phyloP scores from a whole-genome alignment of 306 rosid species.

The Sechiopsis laciniata region DNA sequence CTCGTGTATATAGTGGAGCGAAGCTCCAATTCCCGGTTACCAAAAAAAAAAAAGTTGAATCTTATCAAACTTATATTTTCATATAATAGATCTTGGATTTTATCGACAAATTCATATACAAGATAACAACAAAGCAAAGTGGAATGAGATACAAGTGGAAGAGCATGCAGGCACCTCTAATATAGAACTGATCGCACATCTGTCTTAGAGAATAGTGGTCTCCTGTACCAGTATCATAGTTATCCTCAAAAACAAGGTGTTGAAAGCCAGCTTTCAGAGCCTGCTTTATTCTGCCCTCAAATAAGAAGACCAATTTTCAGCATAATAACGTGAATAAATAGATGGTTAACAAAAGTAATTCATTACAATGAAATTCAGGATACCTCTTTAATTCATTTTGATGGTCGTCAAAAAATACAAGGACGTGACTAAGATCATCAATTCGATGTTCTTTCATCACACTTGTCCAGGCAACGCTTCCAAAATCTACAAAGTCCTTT shows the following conservation, averaged over 20 bases:
- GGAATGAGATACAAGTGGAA: slow-evolving; percentile 18
- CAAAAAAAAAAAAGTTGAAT: too few relatives aligned
- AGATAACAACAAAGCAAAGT: slow-evolving; percentile 2
- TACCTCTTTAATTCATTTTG: slow-evolving; percentile 95
- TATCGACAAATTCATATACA: neutral
- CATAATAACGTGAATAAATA: slow-evolving; percentile 15
- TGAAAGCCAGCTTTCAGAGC: slow-evolving; percentile 83
- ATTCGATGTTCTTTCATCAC: slow-evolving; percentile 62
- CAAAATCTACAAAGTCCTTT: slow-evolving; percentile 91
- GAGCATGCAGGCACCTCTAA: slow-evolving; percentile 55
- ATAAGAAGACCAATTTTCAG: slow-evolving; percentile 28
- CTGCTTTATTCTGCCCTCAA: slow-evolving; percentile 58
- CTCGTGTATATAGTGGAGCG: too few relatives aligned
- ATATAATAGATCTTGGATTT: too few relatives aligned
- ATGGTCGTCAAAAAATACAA: slow-evolving; percentile 90
- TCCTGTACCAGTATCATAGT: slow-evolving; percentile 98
- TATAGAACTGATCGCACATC: slow-evolving; percentile 89
- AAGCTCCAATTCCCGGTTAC: too few relatives aligned
- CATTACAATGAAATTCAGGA: slow-evolving; percentile 20
- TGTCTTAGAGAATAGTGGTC: slow-evolving; percentile 96
- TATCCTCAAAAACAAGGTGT: slow-evolving; percentile 96
- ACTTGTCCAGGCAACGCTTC: slow-evolving; percentile 70
- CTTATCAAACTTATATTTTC: too few relatives aligned
- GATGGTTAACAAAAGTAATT: slow-evolving; percentile 14
- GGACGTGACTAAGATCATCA: slow-evolving; percentile 60